phyloP scores from a whole-genome alignment of 306 rosid genomes.

The Carpinus fangiana region DNA sequence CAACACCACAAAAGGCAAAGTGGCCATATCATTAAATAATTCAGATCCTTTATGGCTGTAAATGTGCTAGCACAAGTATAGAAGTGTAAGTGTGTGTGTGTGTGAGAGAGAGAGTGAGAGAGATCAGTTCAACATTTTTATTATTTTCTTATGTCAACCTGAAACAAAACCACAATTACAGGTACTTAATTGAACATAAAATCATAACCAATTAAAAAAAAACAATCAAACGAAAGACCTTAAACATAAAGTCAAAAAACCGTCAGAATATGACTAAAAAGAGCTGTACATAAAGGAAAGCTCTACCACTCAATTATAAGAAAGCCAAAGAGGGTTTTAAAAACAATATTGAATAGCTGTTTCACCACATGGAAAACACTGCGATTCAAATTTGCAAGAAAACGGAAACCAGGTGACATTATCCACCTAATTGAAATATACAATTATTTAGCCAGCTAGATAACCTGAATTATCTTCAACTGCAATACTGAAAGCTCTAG shows the following conservation, averaged over 20 bases:
- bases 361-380: neutral
- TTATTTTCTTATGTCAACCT: neutral
- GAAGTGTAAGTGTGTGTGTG: neutral
- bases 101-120: neutral
- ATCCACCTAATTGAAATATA: neutral
- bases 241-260: neutral
- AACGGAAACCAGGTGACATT: neutral
- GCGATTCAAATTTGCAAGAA: neutral
- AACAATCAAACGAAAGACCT: neutral
- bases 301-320: neutral
- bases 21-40: neutral
- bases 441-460: slow-evolving; percentile 6
- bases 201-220: no score
- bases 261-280: neutral
- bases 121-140: neutral
- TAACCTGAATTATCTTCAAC: neutral
- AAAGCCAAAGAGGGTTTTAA: neutral
- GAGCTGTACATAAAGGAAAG: neutral
- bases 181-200: no score
- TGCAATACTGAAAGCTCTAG: neutral
- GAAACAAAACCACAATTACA: no score
- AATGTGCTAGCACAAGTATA: neutral
- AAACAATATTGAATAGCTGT: neutral
- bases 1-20: neutral
- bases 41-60: neutral